Evolutionary conservation across 2,329 filamentous ascomycete species (phyloP).

Genomic region (Exserohilum rostratum): DNA sequence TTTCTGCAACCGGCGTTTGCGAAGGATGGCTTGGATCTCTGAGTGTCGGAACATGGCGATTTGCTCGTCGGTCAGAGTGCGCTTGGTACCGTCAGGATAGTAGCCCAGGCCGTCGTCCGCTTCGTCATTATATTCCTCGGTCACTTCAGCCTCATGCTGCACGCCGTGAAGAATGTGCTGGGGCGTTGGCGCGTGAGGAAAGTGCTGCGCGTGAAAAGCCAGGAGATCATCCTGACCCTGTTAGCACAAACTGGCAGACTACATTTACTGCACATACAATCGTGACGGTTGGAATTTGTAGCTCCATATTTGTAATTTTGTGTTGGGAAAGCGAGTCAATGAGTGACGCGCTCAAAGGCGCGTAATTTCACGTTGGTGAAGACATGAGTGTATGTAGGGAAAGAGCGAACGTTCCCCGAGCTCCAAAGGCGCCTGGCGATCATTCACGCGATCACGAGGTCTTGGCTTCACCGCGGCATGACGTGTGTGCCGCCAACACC

Average conservation of each 20-base stretch:
- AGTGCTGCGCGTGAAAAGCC: slow-evolving; percentile 52
- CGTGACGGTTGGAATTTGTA: slow-evolving; percentile 41
- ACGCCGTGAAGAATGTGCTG: slow-evolving; percentile 38
- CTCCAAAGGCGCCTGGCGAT: slow-evolving; percentile 20
- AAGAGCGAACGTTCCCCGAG: slow-evolving; percentile 11
- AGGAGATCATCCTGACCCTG: slow-evolving; percentile 51
- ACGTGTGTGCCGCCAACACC: slow-evolving; percentile 38
- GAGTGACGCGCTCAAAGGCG: slow-evolving; percentile 23
- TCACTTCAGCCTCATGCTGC: slow-evolving; percentile 33
- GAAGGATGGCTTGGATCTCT: slow-evolving; percentile 75
- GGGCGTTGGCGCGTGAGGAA: slow-evolving; percentile 48
- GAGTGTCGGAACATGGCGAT: slow-evolving; percentile 89
- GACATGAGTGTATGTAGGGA: slow-evolving; percentile 18
- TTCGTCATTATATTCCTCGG: slow-evolving; percentile 44
- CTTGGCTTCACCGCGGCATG: slow-evolving; percentile 44
- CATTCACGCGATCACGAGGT: slow-evolving; percentile 41
- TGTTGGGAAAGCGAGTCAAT: neutral
- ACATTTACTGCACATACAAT: slow-evolving; percentile 31
- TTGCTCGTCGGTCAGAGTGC: slow-evolving; percentile 89
- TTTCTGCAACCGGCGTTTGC: slow-evolving; percentile 32
- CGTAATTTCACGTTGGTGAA: slow-evolving; percentile 17
- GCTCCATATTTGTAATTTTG: slow-evolving; percentile 20
- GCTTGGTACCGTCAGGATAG: slow-evolving; percentile 84
- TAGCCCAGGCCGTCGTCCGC: slow-evolving; percentile 76
- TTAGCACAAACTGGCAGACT: slow-evolving; percentile 17